Base-by-base conservation (phyloP, 352 stramenopile species). In the Phytophthora palmivora region DNA sequence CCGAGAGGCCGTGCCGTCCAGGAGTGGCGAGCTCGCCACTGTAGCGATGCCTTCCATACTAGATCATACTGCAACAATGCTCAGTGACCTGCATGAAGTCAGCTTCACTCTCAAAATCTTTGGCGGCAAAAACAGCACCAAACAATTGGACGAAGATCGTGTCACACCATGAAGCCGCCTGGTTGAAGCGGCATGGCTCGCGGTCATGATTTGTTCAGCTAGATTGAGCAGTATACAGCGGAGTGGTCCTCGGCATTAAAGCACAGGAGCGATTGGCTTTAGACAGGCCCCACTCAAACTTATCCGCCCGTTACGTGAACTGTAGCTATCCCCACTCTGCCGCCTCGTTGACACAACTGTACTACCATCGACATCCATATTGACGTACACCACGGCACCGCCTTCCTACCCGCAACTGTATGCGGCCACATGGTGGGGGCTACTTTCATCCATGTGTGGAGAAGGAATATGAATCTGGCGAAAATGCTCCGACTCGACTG, bases 91-190 rank as follows among this genome's bases (percentile, higher is more conserved):
- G 30, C 30, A 34, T 26, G 39, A 30, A 26, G 18, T 12, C n/a
- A n/a, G 4, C 18, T 49, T 49, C 50, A 32, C 8, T 24, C 34
- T 14, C 21, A 55, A 45, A 48, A 26, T 3, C 21, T 37, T 63
- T 55, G 42, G 32, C 32, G 34, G 43, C 34, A 49, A 63, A 56
- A 53, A 53, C 49, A 14, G 32, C 49, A 24, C 55, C 48, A 26
- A 37, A 50, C 36, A 33, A 66, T 33, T 42, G 26, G 18, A 61
- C 41, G 50, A 55, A 42, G 58, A 52, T 51, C 51, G 43, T 63
- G 59, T 62, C 59, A 63, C 59, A 67, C 21, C 34, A 57, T 66
- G 39, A 66, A 66, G 58, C 52, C 43, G 39, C 14, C 43, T 45
- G 4, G 43, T 67, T 56, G 49, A 61, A 67, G 50, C 19, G 42